These are phyloP conservation scores for Nitzschia sp. DNA, from an alignment of 108 stramenopile genomes.

Conservation along the genomic window DNA sequence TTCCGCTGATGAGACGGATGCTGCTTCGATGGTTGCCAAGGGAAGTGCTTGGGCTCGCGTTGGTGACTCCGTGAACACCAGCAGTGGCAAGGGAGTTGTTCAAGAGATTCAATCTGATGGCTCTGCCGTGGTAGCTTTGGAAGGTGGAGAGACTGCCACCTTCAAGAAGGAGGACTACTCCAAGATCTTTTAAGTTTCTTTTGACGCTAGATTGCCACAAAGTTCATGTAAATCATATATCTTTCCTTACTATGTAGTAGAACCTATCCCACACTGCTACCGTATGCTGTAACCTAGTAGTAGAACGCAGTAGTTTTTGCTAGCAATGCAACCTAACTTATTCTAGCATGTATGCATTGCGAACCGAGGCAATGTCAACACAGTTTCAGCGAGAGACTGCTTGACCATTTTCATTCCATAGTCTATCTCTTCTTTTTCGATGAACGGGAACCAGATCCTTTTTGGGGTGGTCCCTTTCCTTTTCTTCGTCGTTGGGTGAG, in stretches of 20 bases:
- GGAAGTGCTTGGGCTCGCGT: conserved; percentile 90
- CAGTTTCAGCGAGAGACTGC: no score
- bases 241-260: no score
- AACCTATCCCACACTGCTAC: no score
- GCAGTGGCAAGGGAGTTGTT: conserved; percentile 72
- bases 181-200: conserved; percentile 52
- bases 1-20: conserved; percentile 76
- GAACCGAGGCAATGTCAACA: no score
- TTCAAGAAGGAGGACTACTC: conserved; percentile 60
- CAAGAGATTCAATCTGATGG: conserved; percentile 66
- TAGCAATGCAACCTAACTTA: no score
- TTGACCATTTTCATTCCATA: no score
- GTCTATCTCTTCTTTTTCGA: conserved; percentile 35
- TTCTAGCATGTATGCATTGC: no score
- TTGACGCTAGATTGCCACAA: no score
- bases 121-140: conserved; percentile 50
- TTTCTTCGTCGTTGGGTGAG: conserved; percentile 60
- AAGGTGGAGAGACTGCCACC: conserved; percentile 47
- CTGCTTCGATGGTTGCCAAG: conserved; percentile 76
- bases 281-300: no score
- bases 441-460: conserved; percentile 77
- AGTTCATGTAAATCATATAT: no score
- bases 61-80: conserved; percentile 81
- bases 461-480: conserved; percentile 90
- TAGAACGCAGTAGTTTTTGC: no score